Conservation (phyloP, 2,329 filamentous ascomycete species). For the Sarocladium kiliense region DNA sequence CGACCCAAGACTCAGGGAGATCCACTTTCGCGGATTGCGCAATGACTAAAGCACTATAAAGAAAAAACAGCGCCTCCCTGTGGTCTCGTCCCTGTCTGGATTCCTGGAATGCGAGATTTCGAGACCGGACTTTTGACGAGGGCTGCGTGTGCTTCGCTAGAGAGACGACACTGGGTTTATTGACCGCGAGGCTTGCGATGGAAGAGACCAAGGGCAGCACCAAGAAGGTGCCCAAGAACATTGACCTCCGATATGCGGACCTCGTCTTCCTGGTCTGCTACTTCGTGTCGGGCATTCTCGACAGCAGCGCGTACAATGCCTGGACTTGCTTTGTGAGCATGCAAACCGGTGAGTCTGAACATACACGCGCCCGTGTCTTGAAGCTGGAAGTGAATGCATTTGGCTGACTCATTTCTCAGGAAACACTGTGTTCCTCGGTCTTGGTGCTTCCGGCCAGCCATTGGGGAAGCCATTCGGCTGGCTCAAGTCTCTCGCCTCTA, state of each 20-base stretch:
- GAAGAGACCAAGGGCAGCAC: background rate
- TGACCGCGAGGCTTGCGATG: too few relatives aligned
- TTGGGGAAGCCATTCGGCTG: slow-evolving; percentile 44
- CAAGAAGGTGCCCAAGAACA: slow-evolving; percentile 3
- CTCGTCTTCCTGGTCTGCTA: slow-evolving; percentile 24
- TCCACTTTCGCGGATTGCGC: slow-evolving; percentile 1
- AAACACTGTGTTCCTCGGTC: slow-evolving; percentile 59
- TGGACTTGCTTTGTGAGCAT: slow-evolving; percentile 24
- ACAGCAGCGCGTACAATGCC: slow-evolving; percentile 34
- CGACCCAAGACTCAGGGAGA: background rate
- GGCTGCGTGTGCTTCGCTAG: too few relatives aligned
- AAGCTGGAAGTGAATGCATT: too few relatives aligned
- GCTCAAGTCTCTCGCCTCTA: slow-evolving; percentile 44
- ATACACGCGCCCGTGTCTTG: too few relatives aligned
- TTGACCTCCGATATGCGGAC: slow-evolving; percentile 8
- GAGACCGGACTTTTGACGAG: too few relatives aligned
- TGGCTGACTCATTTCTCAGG: slow-evolving; percentile 31
- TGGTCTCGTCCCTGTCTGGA: background rate
- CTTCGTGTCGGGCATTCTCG: slow-evolving; percentile 32
- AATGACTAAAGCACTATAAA: background rate
- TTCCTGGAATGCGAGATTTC: background rate
- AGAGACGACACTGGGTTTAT: too few relatives aligned
- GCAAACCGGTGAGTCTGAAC: slow-evolving; percentile 27
- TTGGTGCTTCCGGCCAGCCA: slow-evolving; percentile 50
- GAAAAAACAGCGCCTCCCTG: background rate